Evolutionary conservation across 805 yeast genomes (phyloP).

Genomic region (Starmera dryadoides): DNA sequence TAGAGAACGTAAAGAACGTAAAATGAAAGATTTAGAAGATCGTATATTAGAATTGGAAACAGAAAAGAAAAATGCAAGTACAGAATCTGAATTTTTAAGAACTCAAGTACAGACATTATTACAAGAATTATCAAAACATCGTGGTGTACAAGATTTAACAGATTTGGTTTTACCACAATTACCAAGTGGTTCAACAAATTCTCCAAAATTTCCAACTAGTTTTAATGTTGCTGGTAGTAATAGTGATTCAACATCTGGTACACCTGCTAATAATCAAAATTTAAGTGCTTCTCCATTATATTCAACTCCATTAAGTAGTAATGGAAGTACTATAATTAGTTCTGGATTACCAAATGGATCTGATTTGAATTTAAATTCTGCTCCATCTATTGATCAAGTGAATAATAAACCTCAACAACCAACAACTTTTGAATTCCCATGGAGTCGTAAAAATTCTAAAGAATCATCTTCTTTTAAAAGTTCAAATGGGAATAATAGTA

Average conservation of each 20-base stretch:
- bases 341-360: background rate
- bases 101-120: constrained; percentile 71
- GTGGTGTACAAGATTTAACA: constrained; percentile 27
- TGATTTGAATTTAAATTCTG: background rate
- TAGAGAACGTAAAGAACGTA: constrained; percentile 86
- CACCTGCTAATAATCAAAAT: background rate
- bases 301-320: background rate
- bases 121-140: constrained; percentile 58
- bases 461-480: constrained; percentile 2
- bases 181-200: constrained; percentile 2
- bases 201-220: background rate
- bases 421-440: constrained; percentile 47
- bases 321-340: background rate
- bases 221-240: background rate
- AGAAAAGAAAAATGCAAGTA: constrained; percentile 56
- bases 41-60: constrained; percentile 68
- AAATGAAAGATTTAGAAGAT: constrained; percentile 78
- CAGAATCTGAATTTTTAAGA: constrained; percentile 68
- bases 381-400: background rate
- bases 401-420: constrained; percentile 18
- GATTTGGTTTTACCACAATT: constrained; percentile 22
- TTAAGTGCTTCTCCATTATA: background rate
- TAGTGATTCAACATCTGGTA: constrained; percentile 8
- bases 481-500: background rate
- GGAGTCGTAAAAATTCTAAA: constrained; percentile 25